Conservation (phyloP, 305 asterid species). For the Caryopteris hybrid region DNA sequence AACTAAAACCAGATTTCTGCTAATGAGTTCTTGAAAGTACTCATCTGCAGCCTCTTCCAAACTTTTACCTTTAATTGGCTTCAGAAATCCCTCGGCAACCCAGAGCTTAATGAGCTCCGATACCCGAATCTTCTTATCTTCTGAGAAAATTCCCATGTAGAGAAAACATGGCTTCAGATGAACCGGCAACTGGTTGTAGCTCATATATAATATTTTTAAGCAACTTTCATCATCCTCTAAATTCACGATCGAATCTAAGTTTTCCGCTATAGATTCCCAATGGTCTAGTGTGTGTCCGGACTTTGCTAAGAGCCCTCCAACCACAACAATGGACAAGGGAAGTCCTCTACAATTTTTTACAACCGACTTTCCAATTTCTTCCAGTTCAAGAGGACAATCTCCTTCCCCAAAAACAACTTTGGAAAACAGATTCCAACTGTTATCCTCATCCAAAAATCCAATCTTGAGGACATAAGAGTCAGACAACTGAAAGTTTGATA, state of each 20-base stretch:
- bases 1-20: not conserved
- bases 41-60: not conserved
- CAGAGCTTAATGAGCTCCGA: not conserved
- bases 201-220: not conserved
- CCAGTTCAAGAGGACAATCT: not conserved
- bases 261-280: slow-evolving; percentile 10
- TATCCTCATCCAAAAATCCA: not conserved
- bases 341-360: slow-evolving; percentile 5
- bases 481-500: not conserved
- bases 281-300: not conserved
- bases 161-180: slow-evolving; percentile 9
- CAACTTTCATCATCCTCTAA: slow-evolving; percentile 10
- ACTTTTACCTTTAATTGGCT: not conserved
- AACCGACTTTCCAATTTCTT: slow-evolving; percentile 5
- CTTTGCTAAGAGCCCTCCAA: slow-evolving; percentile 12
- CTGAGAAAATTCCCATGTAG: not conserved
- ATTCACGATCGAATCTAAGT: not conserved
- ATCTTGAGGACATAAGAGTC: not conserved
- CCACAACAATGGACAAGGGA: slow-evolving; percentile 14
- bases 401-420: not conserved
- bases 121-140: not conserved
- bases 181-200: not conserved
- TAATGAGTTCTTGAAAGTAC: not conserved
- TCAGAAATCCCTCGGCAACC: not conserved
- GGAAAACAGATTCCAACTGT: slow-evolving; percentile 7